Base-by-base conservation (phyloP, 768 basidiomycete genomes). In the Serpula lacrymans region DNA sequence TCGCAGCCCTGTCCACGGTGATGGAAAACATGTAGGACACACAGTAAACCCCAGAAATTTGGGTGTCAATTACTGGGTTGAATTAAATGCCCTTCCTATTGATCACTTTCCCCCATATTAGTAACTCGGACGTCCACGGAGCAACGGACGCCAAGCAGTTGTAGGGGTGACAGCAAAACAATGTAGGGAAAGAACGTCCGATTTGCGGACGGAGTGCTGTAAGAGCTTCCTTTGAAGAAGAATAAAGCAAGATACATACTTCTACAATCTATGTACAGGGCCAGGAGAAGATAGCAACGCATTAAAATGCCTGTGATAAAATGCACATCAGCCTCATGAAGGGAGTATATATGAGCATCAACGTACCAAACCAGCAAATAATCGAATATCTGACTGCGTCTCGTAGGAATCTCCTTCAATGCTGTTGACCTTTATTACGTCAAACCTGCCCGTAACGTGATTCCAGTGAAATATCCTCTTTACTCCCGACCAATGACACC, bases 391-490 rank as follows among this genome's bases (percentile, higher is more conserved):
- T 11, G 72, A 69, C 34, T 68, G 63, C 4, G 74, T 77, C 53
- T 70, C 67, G 42, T 77, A 75, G 37, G 58, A 57, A 22, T 62
- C 67, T n/a, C 43, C 46, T 37, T 54, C 52, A 14, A 58, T 57
- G 27, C 63, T 63, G 40, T 71, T 69, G 38, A 75, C 72, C 55
- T 77, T 77, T 31, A 75, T 57, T 31, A 74, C 64, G 2, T 65
- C 64, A 32, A 70, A 69, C 40, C 51, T 53, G 7, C 56, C 58
- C 27, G 52, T 57, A 13, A 50, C 57, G 6, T 53, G 58, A 39
- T 75, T 66, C 70, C 74, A 77, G 46, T 78, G 71, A 47, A 76
- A 79, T 29, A 78, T 69, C 28, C 77, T 68, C 57, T 70, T 75
- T 43, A 80, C 68, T 0, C 76, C 76, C 16, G 75, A 74, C 76